phyloP scores from a whole-genome alignment of 495 filamentous ascomycete genomes.

The Cudoniella acicularis region DNA sequence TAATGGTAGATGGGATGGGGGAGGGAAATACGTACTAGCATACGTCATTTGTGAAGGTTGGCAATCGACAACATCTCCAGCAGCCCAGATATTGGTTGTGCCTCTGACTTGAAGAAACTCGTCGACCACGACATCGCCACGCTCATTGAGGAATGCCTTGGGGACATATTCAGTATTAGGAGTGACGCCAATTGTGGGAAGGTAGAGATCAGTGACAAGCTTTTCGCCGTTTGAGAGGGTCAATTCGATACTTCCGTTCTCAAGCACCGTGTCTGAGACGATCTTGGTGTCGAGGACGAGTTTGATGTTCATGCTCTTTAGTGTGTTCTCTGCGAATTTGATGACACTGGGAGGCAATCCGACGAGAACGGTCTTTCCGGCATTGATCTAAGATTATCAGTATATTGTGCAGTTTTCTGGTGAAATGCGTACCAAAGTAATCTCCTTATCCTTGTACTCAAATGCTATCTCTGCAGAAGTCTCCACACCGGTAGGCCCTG shows the following conservation, averaged over 20 bases:
- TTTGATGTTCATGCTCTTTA: slow-evolving; percentile 33
- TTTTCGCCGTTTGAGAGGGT: slow-evolving; percentile 23
- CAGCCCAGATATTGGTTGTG: slow-evolving; percentile 35
- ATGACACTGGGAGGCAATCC: slow-evolving; percentile 24
- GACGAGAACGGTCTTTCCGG: slow-evolving; percentile 27
- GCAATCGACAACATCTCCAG: slow-evolving; percentile 33
- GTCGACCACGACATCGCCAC: slow-evolving; percentile 34
- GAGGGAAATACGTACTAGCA: slow-evolving; percentile 3
- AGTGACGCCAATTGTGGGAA: slow-evolving; percentile 39
- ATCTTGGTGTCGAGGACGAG: slow-evolving; percentile 19
- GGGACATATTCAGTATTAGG: slow-evolving; percentile 39
- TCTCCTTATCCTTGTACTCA: slow-evolving; percentile 30
- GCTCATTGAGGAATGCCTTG: slow-evolving; percentile 27
- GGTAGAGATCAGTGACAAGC: slow-evolving; percentile 35
- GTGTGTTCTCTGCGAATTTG: slow-evolving; percentile 26
- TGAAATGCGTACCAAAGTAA: slow-evolving; percentile 17
- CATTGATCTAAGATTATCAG: slow-evolving; percentile 16
- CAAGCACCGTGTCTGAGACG: neutral
- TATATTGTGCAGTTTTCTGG: neutral
- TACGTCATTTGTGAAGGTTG: slow-evolving; percentile 14
- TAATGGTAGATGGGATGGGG: neutral
- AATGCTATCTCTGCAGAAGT: slow-evolving; percentile 56
- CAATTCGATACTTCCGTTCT: slow-evolving; percentile 23
- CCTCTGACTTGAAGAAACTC: slow-evolving; percentile 31
- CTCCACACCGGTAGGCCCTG: slow-evolving; percentile 65